phyloP scores from a whole-genome alignment of 208 protist species.

The Crithidia thermophila region DNA sequence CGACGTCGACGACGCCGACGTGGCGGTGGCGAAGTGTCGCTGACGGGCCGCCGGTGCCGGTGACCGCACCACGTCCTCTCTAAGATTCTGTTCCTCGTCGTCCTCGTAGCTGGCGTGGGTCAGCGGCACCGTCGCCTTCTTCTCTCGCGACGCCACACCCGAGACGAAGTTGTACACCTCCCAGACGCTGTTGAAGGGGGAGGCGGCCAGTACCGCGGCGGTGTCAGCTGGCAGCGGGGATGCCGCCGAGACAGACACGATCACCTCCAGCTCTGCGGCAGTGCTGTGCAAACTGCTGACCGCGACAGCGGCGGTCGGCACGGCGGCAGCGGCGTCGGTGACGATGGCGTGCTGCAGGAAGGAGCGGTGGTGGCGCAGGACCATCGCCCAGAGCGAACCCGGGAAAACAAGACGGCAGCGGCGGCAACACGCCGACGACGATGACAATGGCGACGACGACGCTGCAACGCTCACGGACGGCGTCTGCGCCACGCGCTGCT shows the following conservation, averaged over 20 bases:
- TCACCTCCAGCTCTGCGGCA: slow-evolving; percentile 20
- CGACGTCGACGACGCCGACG: neutral
- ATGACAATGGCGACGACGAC: neutral
- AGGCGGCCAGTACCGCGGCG: neutral
- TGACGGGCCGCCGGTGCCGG: neutral
- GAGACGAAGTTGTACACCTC: slow-evolving; percentile 23
- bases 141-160: neutral
- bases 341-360: slow-evolving; percentile 12
- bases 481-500: neutral
- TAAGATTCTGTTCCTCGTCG: neutral
- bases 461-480: neutral
- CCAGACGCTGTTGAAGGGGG: slow-evolving; percentile 15
- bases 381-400: slow-evolving; percentile 18
- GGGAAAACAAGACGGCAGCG: slow-evolving; percentile 20
- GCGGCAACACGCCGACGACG: neutral
- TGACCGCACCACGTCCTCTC: neutral
- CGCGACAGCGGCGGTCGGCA: neutral
- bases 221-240: neutral
- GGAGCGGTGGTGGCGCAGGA: slow-evolving; percentile 12
- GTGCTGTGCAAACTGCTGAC: slow-evolving; percentile 15
- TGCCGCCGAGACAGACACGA: slow-evolving; percentile 1
- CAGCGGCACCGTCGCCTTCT: neutral
- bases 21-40: too few species aligned
- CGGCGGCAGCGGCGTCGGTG: slow-evolving; percentile 1
- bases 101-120: neutral